phyloP scores from a whole-genome alignment of 2,329 filamentous ascomycete species.

The Sarocladium brachiariae region DNA sequence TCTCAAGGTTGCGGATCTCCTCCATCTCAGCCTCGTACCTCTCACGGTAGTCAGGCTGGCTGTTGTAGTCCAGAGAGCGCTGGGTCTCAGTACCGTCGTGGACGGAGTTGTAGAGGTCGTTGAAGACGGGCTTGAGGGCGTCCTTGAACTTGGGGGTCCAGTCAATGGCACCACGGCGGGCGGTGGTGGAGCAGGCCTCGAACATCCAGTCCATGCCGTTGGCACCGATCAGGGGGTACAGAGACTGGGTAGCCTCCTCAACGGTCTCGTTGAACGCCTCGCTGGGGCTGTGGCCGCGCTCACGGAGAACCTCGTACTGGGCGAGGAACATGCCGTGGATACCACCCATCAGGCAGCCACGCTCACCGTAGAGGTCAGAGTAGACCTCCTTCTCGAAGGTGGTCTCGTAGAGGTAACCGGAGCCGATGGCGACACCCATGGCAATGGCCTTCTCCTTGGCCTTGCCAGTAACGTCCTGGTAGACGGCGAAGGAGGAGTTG shows the following conservation, averaged over 20 bases:
- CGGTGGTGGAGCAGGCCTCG: slow-evolving; percentile 97
- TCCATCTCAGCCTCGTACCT: slow-evolving; percentile 98
- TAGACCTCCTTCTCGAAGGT: slow-evolving; percentile 99
- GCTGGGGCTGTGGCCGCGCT: slow-evolving; percentile 93
- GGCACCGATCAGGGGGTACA: slow-evolving; percentile 95
- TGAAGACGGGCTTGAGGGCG: slow-evolving; percentile 97
- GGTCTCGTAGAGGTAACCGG: slow-evolving; percentile 99
- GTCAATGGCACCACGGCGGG: slow-evolving; percentile 96
- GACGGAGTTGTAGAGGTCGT: slow-evolving; percentile 91
- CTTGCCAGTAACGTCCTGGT: slow-evolving; percentile 95
- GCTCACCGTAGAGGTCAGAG: slow-evolving; percentile 99
- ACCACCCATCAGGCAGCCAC: slow-evolving; percentile 98
- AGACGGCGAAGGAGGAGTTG: slow-evolving; percentile 98
- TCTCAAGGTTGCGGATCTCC: slow-evolving; percentile 96
- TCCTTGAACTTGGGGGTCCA: slow-evolving; percentile 98
- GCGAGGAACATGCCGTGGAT: slow-evolving; percentile 99
- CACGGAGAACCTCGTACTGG: slow-evolving; percentile 99
- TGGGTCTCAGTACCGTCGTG: slow-evolving; percentile 88
- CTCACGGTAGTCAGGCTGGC: slow-evolving; percentile 90
- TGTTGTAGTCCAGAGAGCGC: slow-evolving; percentile 96
- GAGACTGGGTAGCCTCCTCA: slow-evolving; percentile 95
- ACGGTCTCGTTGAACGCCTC: slow-evolving; percentile 99
- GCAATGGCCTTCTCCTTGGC: slow-evolving; percentile 97
- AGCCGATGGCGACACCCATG: slow-evolving; percentile 93
- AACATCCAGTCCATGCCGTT: slow-evolving; percentile 99